phyloP scores from a whole-genome alignment of 2,329 filamentous ascomycete species.

The Zymoseptoria ardabiliae region DNA sequence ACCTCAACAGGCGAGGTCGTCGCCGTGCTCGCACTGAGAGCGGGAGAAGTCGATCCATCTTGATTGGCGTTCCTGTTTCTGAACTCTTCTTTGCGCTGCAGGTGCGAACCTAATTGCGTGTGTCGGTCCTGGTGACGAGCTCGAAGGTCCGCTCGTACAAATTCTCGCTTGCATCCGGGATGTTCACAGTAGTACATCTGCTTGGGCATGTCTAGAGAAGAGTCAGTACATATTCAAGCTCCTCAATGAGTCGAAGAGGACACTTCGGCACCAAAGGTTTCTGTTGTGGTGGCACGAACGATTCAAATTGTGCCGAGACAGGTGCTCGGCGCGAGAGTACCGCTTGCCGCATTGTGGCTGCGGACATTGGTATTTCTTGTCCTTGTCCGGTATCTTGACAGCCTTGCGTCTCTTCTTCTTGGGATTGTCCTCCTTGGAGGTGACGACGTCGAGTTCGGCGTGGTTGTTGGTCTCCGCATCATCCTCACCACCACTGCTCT shows the following conservation, averaged over 20 bases:
- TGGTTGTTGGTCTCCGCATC: constrained; percentile 17
- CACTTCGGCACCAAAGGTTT: neutral
- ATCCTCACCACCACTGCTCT: constrained; percentile 7
- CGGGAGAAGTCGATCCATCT: constrained; percentile 10
- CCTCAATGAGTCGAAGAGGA: neutral
- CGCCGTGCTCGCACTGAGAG: constrained; percentile 10
- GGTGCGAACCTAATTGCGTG: constrained; percentile 60
- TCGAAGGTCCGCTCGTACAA: constrained; percentile 88
- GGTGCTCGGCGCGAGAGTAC: constrained; percentile 91
- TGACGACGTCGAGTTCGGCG: constrained; percentile 22
- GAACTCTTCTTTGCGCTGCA: constrained; percentile 66
- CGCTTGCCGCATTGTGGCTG: constrained; percentile 87
- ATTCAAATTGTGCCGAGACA: constrained; percentile 94
- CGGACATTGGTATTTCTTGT: constrained; percentile 66
- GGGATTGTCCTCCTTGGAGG: constrained; percentile 17
- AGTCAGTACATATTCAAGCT: constrained; percentile 6
- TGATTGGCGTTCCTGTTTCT: constrained; percentile 37
- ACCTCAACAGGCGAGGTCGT: constrained; percentile 16
- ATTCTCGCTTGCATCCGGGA: constrained; percentile 79
- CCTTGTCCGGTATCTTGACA: constrained; percentile 26
- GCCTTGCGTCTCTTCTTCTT: constrained; percentile 27
- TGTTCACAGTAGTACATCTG: constrained; percentile 93
- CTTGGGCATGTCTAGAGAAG: constrained; percentile 68
- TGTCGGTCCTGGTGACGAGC: constrained; percentile 53
- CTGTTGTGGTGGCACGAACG: constrained; percentile 48